These are phyloP conservation scores for Glebionis coronaria DNA, from an alignment of 129 eudicot species.

Conservation along the genomic window DNA sequence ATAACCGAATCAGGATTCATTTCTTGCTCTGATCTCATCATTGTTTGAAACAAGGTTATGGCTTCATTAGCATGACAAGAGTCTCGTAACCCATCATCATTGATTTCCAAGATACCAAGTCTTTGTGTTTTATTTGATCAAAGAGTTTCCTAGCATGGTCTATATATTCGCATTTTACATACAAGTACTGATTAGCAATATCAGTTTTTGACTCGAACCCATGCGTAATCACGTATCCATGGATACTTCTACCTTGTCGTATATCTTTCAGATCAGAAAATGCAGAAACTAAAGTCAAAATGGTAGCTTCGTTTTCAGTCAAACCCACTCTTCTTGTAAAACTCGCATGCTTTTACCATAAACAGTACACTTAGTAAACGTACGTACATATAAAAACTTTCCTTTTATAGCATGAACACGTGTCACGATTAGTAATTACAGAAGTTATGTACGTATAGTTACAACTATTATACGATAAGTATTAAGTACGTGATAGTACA, in stretches of 20 bases:
- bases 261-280: slow-evolving; percentile 37
- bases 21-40: slow-evolving; percentile 41
- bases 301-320: slow-evolving; percentile 38
- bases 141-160: slow-evolving; percentile 39
- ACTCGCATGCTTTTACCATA: no score
- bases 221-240: slow-evolving; percentile 50
- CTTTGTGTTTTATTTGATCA: slow-evolving; percentile 36
- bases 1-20: slow-evolving; percentile 42
- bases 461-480: no score
- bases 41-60: slow-evolving; percentile 37
- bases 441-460: no score
- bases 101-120: slow-evolving; percentile 61
- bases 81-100: slow-evolving; percentile 58
- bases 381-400: no score
- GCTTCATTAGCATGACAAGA: slow-evolving; percentile 39
- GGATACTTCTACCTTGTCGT: slow-evolving; percentile 37
- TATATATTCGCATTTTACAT: slow-evolving; percentile 46
- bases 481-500: no score
- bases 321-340: slow-evolving; percentile 31
- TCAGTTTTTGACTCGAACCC: slow-evolving; percentile 47
- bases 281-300: slow-evolving; percentile 39
- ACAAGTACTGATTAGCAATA: slow-evolving; percentile 51
- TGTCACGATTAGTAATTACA: no score
- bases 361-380: no score
- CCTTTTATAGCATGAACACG: no score